A percentile compares a stretch with the other conserved stretches of the same genome.
Conservation (phyloP, 805 yeast species). For the Ogataea haglerorum region DNA sequence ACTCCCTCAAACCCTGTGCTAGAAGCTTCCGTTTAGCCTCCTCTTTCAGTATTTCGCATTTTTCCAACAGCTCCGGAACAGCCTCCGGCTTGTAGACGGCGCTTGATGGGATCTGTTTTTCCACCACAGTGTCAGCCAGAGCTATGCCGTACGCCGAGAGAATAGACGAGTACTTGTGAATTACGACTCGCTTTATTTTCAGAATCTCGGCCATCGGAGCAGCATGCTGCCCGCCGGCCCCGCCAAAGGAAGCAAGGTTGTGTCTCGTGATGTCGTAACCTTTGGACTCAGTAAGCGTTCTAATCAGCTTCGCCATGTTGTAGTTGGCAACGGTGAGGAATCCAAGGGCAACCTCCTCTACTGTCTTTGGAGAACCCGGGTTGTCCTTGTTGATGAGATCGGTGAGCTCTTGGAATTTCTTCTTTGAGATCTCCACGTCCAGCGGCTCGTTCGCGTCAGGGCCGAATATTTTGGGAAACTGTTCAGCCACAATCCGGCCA, state of each 20-base stretch:
- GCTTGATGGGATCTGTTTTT: conserved; percentile 30
- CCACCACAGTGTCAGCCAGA: conserved; percentile 43
- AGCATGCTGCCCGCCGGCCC: conserved; percentile 89
- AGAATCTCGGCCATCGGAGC: conserved; percentile 65
- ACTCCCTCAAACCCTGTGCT: conserved; percentile 11
- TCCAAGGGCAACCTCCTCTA: conserved; percentile 72
- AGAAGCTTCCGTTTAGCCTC: conserved; percentile 26
- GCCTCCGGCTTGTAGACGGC: conserved; percentile 15
- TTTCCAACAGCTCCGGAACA: conserved; percentile 9
- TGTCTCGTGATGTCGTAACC: conserved; percentile 65
- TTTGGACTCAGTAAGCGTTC: conserved; percentile 75
- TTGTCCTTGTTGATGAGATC: conserved; percentile 44
- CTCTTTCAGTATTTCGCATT: conserved; percentile 21
- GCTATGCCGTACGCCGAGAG: conserved; percentile 57
- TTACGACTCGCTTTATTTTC: conserved; percentile 61
- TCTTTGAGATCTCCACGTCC: conserved; percentile 7
- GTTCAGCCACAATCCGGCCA: conserved; percentile 12
- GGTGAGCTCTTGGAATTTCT: conserved; percentile 39
- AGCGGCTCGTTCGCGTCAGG: conserved; percentile 9
- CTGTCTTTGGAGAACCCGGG: conserved; percentile 37
- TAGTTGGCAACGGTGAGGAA: conserved; percentile 78
- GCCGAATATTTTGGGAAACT: conserved; percentile 10
- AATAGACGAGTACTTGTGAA: conserved; percentile 62
- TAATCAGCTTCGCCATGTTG: conserved; percentile 81
- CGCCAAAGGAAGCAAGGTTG: conserved; percentile 75